Base-by-base conservation (phyloP, 2,329 filamentous ascomycete genomes). In the Trichoderma polysporum region DNA sequence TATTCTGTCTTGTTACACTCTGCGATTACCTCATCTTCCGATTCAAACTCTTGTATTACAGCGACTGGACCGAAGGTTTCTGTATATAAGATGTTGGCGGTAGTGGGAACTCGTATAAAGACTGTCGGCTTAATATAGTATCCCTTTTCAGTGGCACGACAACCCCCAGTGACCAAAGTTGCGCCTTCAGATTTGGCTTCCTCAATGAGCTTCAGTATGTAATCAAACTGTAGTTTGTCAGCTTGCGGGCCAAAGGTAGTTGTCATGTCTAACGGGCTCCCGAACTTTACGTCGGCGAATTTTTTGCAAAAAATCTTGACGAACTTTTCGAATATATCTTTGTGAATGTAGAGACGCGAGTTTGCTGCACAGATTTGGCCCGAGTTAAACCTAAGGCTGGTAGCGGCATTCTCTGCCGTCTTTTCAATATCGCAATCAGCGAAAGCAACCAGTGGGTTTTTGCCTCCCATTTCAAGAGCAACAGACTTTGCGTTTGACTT, bases 191-290 rank as follows among this genome's bases (percentile, higher is more conserved):
- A 37, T 2, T 73, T 72, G 1, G 71, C 72, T 1, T 69, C 66
- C 0, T 58, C 4, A 52, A 92, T 86, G 75, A 88, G 89, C 2
- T 82, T 82, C 15, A 91, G 79, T 3, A 92, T 84, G 17, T 85
- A 80, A 45, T 90, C 86, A 71, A 86, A 88, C 73, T 91, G 89
- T 17, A 81, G 76, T 73, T 86, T 86, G 17, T 86, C 88, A 56
- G 90, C 86, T 71, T 75, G 70, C 1, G 74, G 74, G 1, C 74
- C 74, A 29, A 74, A 73, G 29, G 66, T 66, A 0, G 73, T 90
- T 2, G 70, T 68, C 1, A 37, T 22, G 1, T 72, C 13, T 13
- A 74, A 68, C 3, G 74, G 74, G 39, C 73, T 72, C 0, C 74
- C 74, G 10, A 70, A 60, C 2, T 70, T 66, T 0, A 84, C 82